Evolutionary conservation across 2,329 filamentous ascomycete species (phyloP), one percentile per base, ranked within the genome.

Genomic region (Epichloe aotearoae): DNA sequence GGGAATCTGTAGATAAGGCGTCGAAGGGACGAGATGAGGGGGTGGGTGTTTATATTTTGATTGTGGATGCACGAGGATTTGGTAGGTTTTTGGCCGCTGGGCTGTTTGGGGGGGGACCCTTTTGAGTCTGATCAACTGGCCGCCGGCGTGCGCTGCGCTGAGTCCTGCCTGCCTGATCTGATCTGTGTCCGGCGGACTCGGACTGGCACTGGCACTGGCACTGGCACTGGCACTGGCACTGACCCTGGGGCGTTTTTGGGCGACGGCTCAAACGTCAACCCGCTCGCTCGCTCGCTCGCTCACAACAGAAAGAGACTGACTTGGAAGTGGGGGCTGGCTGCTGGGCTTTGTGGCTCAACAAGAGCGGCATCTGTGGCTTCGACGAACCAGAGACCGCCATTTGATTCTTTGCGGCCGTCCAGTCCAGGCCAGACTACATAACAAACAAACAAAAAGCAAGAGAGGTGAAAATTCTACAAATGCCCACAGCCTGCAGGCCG

Each of bases 1-100:
- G 52, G 55, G 51, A 11, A 11, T 49, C 44, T 46, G 52, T 43
- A 55, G 48, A 54, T 48, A 50, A 58, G 56, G 56, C 55, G 56
- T 54, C 54, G 55, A 55, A 55, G 52, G 54, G 55, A 58, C 55
- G 52, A 59, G 56, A 58, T 56, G 58, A 61, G 56, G 52, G 57
- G 56, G 56, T 50, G 57, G 55, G 56, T 62, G 60, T 62, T 62
- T 61, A 60, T 62, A 59, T 60, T 61, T 62, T 62, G 59, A 58
- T 58, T 59, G 59, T 61, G 58, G 57, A 61, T 58, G 52, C 52
- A 51, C 51, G 51, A 53, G 47, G 44, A 47, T 50, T 50, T 33
- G 47, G 42, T 43, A 42, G 38, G 48, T 46, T 50, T 51, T 49
- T 37, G 44, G 49, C 49, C 42, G 49, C 49, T 34, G 39, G 42